Conservation (phyloP, 129 eudicot genomes). For the Logfia minima region DNA sequence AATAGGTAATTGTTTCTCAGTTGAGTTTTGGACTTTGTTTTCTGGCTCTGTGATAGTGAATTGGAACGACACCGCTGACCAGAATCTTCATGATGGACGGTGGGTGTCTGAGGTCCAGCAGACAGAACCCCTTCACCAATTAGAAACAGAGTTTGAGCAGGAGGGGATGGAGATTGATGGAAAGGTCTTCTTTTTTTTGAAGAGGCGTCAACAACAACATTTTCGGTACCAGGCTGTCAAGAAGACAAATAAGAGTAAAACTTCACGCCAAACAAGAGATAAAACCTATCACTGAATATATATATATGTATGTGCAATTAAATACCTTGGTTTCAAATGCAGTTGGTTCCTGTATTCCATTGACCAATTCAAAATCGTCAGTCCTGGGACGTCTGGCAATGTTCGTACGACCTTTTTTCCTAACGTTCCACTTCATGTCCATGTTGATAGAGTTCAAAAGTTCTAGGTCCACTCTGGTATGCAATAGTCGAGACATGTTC, state of each 20-base stretch:
- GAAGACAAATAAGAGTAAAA: constrained; percentile 7
- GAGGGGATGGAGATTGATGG: constrained; percentile 17
- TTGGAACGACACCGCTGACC: constrained; percentile 15
- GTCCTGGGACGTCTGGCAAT: constrained; percentile 37
- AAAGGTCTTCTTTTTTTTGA: constrained; percentile 31
- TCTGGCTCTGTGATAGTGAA: constrained; percentile 18
- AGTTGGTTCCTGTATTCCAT: neutral
- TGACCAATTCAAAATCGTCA: neutral
- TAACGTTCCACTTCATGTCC: constrained; percentile 33
- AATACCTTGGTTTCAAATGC: constrained; percentile 20
- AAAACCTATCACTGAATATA: neutral
- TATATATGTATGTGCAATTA: neutral
- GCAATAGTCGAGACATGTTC: constrained; percentile 5
- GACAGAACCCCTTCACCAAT: constrained; percentile 16
- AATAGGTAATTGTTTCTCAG: constrained; percentile 12
- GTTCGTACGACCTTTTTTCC: constrained; percentile 32
- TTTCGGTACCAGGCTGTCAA: constrained; percentile 25
- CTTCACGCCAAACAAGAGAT: constrained; percentile 3
- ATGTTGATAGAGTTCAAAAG: constrained; percentile 20
- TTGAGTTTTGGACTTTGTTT: constrained; percentile 26
- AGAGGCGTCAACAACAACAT: constrained; percentile 10
- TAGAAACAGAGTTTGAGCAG: constrained; percentile 25
- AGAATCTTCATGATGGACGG: constrained; percentile 22
- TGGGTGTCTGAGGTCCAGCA: constrained; percentile 33
- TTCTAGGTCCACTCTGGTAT: constrained; percentile 24